A percentile compares a stretch with the other conserved stretches of the same genome.
Conservation (phyloP, 208 protist species). For the Leishmania gerbilli region DNA sequence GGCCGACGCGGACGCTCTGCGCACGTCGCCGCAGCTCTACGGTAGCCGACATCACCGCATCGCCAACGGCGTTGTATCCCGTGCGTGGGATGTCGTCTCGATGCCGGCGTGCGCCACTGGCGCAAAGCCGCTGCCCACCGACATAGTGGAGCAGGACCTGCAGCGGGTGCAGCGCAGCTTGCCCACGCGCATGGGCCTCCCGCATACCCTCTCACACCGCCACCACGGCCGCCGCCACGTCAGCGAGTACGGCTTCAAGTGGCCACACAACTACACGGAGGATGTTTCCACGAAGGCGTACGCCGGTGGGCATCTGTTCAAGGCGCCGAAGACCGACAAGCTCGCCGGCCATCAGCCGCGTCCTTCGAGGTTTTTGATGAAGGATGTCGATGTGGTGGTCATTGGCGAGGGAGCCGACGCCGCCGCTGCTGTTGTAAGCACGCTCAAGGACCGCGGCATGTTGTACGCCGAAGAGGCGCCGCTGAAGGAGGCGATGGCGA, state of each 20-base stretch:
- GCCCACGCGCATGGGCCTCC: constrained; percentile 69
- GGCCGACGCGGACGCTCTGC: constrained; percentile 56
- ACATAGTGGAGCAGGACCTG: constrained; percentile 65
- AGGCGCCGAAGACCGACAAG: constrained; percentile 40
- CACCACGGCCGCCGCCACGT: constrained; percentile 73
- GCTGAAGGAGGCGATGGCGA: constrained; percentile 47
- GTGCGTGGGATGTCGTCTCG: constrained; percentile 81
- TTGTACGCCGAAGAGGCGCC: constrained; percentile 75
- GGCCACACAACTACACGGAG: constrained; percentile 68
- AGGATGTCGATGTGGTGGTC: constrained; percentile 62
- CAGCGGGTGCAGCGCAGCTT: constrained; percentile 70
- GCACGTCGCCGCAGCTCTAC: constrained; percentile 70
- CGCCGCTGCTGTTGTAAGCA: constrained; percentile 46
- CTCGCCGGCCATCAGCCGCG: constrained; percentile 52
- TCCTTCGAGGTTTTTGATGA: constrained; percentile 53
- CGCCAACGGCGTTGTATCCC: constrained; percentile 62
- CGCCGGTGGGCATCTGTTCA: constrained; percentile 81
- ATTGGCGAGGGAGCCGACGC: constrained; percentile 52
- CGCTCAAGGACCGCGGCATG: constrained; percentile 46
- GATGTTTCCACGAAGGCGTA: constrained; percentile 63
- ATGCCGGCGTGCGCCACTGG: constrained; percentile 25
- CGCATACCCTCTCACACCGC: constrained; percentile 72
- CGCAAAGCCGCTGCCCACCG: constrained; percentile 24
- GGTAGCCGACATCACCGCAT: constrained; percentile 85
- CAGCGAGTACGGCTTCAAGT: constrained; percentile 81